Conservation (phyloP, 2,329 filamentous ascomycete species). For the Aspergillus sp. region DNA sequence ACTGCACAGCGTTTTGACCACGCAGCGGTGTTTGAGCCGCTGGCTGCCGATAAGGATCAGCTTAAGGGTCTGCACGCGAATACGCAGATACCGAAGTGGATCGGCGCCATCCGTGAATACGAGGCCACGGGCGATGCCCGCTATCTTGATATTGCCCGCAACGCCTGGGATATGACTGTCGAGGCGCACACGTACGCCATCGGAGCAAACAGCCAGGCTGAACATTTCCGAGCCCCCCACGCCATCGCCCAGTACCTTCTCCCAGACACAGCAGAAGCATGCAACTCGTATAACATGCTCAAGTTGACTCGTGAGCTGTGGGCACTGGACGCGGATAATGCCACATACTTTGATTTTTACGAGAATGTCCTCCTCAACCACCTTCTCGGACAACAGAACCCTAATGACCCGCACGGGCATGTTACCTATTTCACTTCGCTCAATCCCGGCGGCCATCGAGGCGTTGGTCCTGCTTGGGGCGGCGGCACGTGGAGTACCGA, state of each 20-base stretch:
- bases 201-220: constrained; percentile 45
- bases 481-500: constrained; percentile 48
- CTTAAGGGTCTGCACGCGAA: constrained; percentile 45
- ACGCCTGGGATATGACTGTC: constrained; percentile 42
- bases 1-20: constrained; percentile 45
- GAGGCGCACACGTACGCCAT: constrained; percentile 44
- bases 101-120: constrained; percentile 42
- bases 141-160: constrained; percentile 42
- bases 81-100: constrained; percentile 47
- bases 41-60: constrained; percentile 37
- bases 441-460: constrained; percentile 39
- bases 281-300: constrained; percentile 51
- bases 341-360: constrained; percentile 46
- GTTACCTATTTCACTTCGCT: constrained; percentile 47
- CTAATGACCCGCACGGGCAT: constrained; percentile 37
- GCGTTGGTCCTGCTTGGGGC: constrained; percentile 45
- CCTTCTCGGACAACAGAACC: constrained; percentile 42
- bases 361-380: constrained; percentile 45
- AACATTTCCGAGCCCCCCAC: constrained; percentile 43
- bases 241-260: constrained; percentile 38
- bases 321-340: constrained; percentile 32
- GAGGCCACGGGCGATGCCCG: constrained; percentile 37
- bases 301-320: constrained; percentile 47
- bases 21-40: constrained; percentile 38
- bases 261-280: constrained; percentile 43